Conservation (phyloP, 306 rosid genomes). For the Castanospermum australe region DNA sequence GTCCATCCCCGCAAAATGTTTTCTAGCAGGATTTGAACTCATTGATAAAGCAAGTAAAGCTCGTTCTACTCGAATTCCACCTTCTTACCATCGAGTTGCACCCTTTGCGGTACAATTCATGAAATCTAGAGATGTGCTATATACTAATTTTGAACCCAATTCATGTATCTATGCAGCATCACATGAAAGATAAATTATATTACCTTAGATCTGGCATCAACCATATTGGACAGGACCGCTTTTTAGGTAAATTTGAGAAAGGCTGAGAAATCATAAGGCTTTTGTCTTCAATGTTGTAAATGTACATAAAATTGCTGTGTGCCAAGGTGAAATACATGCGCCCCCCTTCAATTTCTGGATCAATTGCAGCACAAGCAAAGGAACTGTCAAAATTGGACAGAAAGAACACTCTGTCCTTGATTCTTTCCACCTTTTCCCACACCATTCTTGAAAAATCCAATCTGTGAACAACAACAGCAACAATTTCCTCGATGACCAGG, state of each 20-base stretch:
- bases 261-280: background rate
- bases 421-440: conserved; percentile 14
- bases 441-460: background rate
- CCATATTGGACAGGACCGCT: background rate
- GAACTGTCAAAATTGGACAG: no score
- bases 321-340: background rate
- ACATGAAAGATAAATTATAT: no score
- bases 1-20: no score
- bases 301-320: background rate
- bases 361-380: background rate
- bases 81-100: no score
- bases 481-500: background rate
- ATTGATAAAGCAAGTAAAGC: no score
- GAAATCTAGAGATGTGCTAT: no score
- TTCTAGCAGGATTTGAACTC: no score
- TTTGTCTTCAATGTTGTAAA: no score
- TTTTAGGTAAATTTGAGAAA: background rate
- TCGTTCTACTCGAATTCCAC: no score
- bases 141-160: no score
- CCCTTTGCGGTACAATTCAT: no score
- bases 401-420: background rate
- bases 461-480: background rate
- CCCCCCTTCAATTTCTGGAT: background rate
- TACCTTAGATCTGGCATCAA: background rate
- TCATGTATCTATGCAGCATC: no score